Conservation (phyloP, 495 filamentous ascomycete species). For the Penicillium fimorum region DNA sequence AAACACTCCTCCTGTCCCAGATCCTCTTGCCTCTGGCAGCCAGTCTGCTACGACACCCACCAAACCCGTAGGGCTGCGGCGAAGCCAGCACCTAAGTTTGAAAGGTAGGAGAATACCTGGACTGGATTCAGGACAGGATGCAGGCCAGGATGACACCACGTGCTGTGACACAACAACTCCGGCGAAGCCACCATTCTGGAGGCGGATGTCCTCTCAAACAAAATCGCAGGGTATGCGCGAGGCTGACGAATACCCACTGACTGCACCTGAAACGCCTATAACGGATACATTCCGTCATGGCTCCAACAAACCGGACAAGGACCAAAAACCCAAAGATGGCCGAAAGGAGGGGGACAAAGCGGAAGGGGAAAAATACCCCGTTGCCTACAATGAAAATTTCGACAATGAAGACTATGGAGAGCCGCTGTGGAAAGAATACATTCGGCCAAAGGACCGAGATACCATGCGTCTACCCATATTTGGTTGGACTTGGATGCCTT, state of each 20-base stretch:
- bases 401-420: constrained; percentile 63
- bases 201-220: constrained; percentile 35
- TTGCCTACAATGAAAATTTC: constrained; percentile 65
- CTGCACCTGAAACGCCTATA: constrained; percentile 32
- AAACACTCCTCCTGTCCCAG: constrained; percentile 4
- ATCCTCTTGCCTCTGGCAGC: not conserved
- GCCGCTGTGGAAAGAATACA: constrained; percentile 77
- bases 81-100: not conserved
- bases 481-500: constrained; percentile 77
- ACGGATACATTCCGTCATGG: constrained; percentile 17
- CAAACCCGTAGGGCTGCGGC: not conserved
- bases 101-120: not conserved
- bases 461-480: constrained; percentile 82
- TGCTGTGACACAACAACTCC: constrained; percentile 15
- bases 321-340: constrained; percentile 18
- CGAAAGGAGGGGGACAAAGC: constrained; percentile 37
- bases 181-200: constrained; percentile 49
- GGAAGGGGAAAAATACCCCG: constrained; percentile 61
- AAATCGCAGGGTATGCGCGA: constrained; percentile 26
- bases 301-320: constrained; percentile 20
- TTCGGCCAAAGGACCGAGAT: constrained; percentile 77
- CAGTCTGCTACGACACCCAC: not conserved
- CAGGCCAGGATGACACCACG: not conserved
- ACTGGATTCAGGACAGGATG: not conserved
- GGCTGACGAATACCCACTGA: constrained; percentile 42